These are phyloP conservation scores for Infundibulicybe gibba DNA, from an alignment of 768 basidiomycete species.

Conservation along the genomic window DNA sequence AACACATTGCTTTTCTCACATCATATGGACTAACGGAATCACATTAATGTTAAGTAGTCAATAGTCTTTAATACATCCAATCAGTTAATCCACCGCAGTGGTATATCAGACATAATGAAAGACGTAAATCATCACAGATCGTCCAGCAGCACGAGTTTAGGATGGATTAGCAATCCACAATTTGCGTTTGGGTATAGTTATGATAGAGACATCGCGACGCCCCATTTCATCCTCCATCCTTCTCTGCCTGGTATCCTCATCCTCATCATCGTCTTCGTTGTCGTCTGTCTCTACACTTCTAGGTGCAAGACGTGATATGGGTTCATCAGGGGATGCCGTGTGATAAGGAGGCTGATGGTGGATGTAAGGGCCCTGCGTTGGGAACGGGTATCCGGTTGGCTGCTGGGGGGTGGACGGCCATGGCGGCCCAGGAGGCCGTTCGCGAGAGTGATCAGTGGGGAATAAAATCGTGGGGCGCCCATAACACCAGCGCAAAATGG, in stretches of 20 bases:
- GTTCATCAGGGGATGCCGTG: slow-evolving; percentile 36
- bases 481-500: slow-evolving; percentile 45
- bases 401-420: slow-evolving; percentile 34
- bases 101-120: slow-evolving; percentile 6
- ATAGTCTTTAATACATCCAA: too few species aligned
- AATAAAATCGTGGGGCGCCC: slow-evolving; percentile 56
- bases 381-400: slow-evolving; percentile 38
- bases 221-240: slow-evolving; percentile 82
- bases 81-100: too few species aligned
- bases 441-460: slow-evolving; percentile 27
- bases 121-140: slow-evolving; percentile 1
- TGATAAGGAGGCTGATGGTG: slow-evolving; percentile 68
- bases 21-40: too few species aligned
- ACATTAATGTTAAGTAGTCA: too few species aligned
- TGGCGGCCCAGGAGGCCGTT: slow-evolving; percentile 26
- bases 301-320: slow-evolving; percentile 33
- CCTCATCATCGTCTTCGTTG: slow-evolving; percentile 60
- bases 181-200: slow-evolving; percentile 71
- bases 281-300: slow-evolving; percentile 54
- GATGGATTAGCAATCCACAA: slow-evolving; percentile 73
- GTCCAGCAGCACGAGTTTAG: too few species aligned
- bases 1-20: background rate
- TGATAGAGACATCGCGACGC: slow-evolving; percentile 79
- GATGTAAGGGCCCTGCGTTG: slow-evolving; percentile 59
- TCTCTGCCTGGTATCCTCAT: slow-evolving; percentile 70